Evolutionary conservation across 192 early-diverging fungal genomes (phyloP).

Genomic region (Irineochytrium annulatum): DNA sequence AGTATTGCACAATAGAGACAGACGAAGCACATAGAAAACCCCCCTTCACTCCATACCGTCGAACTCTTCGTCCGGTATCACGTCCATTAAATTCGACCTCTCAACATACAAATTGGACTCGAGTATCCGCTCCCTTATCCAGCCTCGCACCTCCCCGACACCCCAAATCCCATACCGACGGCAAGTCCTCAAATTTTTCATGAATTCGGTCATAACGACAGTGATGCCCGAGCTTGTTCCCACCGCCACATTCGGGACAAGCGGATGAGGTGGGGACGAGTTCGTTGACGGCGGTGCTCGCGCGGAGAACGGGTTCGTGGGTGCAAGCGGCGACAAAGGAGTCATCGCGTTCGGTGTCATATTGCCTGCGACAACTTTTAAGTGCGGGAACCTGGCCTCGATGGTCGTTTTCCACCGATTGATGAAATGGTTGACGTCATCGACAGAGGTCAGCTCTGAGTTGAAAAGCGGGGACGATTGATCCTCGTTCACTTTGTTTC

Average conservation of each 20-base stretch:
- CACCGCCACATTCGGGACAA: not conserved
- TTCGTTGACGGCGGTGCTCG: not conserved
- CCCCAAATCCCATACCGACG: conserved; percentile 28
- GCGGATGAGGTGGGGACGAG: too few relatives aligned
- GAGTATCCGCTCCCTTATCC: conserved; percentile 18
- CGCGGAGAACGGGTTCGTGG: not conserved
- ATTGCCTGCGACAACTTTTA: conserved; percentile 10
- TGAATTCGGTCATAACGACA: conserved; percentile 29
- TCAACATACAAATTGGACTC: conserved; percentile 20
- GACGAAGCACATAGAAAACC: too few relatives aligned
- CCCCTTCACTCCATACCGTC: too few relatives aligned
- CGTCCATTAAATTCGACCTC: conserved; percentile 14
- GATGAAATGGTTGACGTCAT: conserved; percentile 23
- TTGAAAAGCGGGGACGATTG: conserved; percentile 18
- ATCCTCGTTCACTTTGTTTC: conserved; percentile 29
- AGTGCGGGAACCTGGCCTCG: conserved; percentile 15
- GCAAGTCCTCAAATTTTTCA: conserved; percentile 21
- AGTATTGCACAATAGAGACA: too few relatives aligned
- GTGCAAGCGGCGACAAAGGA: not conserved
- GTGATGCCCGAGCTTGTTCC: conserved; percentile 11
- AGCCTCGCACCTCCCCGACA: conserved; percentile 19
- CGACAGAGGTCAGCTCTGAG: conserved; percentile 20
- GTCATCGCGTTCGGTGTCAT: not conserved
- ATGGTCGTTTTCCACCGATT: conserved; percentile 24
- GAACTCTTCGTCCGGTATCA: conserved; percentile 17